These are phyloP conservation scores for Salvia rosmarinus DNA, from an alignment of 257 asterid species.

Conservation along the genomic window DNA sequence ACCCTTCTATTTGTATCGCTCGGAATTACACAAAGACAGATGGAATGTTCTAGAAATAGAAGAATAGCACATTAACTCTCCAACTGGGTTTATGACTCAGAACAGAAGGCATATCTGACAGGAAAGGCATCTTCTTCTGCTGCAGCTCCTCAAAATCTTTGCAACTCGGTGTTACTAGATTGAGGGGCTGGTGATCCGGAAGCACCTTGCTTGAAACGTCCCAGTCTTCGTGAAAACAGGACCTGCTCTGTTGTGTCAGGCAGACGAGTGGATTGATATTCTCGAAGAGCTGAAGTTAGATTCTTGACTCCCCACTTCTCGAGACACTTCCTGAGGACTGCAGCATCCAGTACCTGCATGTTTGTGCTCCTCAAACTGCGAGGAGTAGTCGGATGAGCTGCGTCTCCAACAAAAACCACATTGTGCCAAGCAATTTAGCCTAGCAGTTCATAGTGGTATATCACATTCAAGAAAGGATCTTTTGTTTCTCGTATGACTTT, in stretches of 20 bases:
- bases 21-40: not conserved
- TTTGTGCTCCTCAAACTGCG: conserved; percentile 94
- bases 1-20: not conserved
- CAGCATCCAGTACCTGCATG: conserved; percentile 88
- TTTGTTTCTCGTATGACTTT: conserved; percentile 63
- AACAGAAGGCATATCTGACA: conserved; percentile 53
- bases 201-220: conserved; percentile 75
- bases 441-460: conserved; percentile 76
- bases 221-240: conserved; percentile 62
- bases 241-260: conserved; percentile 71
- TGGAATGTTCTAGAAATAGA: not conserved
- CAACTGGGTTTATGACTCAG: conserved; percentile 33
- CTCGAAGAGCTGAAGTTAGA: conserved; percentile 60
- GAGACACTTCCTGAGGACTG: conserved; percentile 74
- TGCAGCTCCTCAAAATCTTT: conserved; percentile 69
- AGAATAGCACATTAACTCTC: conserved; percentile 7
- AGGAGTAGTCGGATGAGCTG: conserved; percentile 94
- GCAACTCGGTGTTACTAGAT: conserved; percentile 47
- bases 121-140: conserved; percentile 74
- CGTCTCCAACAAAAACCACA: conserved; percentile 81
- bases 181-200: conserved; percentile 42
- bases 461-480: conserved; percentile 76
- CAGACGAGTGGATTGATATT: conserved; percentile 64
- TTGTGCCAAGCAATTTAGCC: conserved; percentile 63
- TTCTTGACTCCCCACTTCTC: conserved; percentile 60